Conservation (phyloP, 2,329 filamentous ascomycete species). For the Sporothrix mexicana region DNA sequence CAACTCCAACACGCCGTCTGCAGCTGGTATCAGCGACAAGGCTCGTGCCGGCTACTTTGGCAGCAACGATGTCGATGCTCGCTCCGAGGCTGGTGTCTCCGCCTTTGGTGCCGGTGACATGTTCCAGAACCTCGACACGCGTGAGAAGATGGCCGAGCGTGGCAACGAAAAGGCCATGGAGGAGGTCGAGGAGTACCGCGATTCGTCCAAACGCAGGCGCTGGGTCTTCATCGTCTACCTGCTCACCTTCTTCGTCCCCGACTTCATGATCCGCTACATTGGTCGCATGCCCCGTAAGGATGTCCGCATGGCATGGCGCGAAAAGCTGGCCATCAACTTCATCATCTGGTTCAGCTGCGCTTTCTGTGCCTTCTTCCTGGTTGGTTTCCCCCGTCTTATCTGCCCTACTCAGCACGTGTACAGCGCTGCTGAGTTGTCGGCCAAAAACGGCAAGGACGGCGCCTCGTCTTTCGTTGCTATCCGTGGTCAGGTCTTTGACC, state of each 20-base stretch:
- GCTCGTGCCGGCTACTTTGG: constrained; percentile 78
- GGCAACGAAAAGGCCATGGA: constrained; percentile 88
- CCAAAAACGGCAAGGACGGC: constrained; percentile 73
- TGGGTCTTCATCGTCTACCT: constrained; percentile 86
- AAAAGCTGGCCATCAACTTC: constrained; percentile 97
- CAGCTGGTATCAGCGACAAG: constrained; percentile 74
- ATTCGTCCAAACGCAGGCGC: constrained; percentile 81
- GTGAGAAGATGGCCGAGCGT: constrained; percentile 93
- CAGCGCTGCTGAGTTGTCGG: constrained; percentile 75
- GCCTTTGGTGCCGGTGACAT: constrained; percentile 92
- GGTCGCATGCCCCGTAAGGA: constrained; percentile 92
- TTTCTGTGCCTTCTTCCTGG: constrained; percentile 83
- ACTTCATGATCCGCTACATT: constrained; percentile 76
- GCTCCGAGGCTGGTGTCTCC: constrained; percentile 91
- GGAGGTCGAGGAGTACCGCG: constrained; percentile 83
- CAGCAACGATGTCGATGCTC: constrained; percentile 75
- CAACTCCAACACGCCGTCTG: constrained; percentile 55
- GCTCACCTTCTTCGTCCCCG: constrained; percentile 86
- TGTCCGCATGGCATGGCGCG: constrained; percentile 89
- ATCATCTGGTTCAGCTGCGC: constrained; percentile 90
- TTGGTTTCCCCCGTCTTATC: constrained; percentile 84
- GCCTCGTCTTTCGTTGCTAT: constrained; percentile 75
- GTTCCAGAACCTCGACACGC: constrained; percentile 96
- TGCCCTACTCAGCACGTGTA: constrained; percentile 92
- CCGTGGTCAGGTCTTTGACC: constrained; percentile 86